These are phyloP conservation scores for Asterophora lycoperdoides DNA, from an alignment of 768 basidiomycete genomes.

Conservation along the genomic window DNA sequence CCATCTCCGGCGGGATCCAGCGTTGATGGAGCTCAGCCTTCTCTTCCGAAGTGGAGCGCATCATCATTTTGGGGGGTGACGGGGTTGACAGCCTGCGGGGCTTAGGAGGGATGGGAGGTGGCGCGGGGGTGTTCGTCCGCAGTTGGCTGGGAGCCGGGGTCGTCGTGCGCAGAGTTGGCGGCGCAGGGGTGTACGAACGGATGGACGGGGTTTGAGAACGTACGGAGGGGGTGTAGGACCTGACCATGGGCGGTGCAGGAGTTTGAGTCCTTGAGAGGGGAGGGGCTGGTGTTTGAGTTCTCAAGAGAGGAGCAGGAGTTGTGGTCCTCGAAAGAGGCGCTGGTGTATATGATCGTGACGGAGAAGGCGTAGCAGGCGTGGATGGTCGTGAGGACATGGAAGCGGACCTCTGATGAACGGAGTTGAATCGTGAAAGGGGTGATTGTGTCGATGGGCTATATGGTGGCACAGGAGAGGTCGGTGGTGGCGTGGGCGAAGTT, in stretches of 20 bases:
- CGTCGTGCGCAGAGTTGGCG: slow-evolving; percentile 29
- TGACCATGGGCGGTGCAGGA: slow-evolving; percentile 29
- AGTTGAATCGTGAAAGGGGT: slow-evolving; percentile 47
- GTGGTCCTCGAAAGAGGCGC: slow-evolving; percentile 23
- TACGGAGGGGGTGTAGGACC: slow-evolving; percentile 20
- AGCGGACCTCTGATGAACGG: slow-evolving; percentile 53
- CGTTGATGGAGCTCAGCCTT: slow-evolving; percentile 57
- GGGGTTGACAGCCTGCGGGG: slow-evolving; percentile 48
- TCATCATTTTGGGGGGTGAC: slow-evolving; percentile 52
- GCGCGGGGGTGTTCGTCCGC: slow-evolving; percentile 35
- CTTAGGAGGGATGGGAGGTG: slow-evolving; percentile 35
- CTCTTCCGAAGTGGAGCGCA: slow-evolving; percentile 62
- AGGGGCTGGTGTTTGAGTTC: slow-evolving; percentile 16
- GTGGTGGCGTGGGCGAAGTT: slow-evolving; percentile 32
- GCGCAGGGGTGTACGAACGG: slow-evolving; percentile 42
- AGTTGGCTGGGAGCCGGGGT: slow-evolving; percentile 31
- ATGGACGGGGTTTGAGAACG: slow-evolving; percentile 23
- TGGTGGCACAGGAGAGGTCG: slow-evolving; percentile 35
- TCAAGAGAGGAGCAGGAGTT: slow-evolving; percentile 23
- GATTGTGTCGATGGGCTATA: slow-evolving; percentile 35
- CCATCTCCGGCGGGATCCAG: slow-evolving; percentile 52
- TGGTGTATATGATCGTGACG: slow-evolving; percentile 39
- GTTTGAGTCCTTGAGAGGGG: slow-evolving; percentile 23
- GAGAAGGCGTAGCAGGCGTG: slow-evolving; percentile 41
- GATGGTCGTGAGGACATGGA: slow-evolving; percentile 50